phyloP scores from a whole-genome alignment of 1,284 basidiomycete genomes.

The Cryptococcus wingfieldii region DNA sequence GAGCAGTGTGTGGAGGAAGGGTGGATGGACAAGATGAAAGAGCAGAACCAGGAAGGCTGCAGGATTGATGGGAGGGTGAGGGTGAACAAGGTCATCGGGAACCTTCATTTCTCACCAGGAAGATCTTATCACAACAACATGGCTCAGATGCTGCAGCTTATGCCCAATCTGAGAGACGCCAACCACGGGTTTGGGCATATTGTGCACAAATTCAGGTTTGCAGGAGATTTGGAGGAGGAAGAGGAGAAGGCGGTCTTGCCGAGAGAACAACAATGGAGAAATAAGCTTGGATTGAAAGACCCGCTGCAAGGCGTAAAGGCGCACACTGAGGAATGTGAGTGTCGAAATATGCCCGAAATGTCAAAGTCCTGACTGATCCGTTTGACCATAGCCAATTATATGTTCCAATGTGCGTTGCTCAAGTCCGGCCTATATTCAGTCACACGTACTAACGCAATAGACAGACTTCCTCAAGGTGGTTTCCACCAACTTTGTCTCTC shows the following conservation, averaged over 20 bases:
- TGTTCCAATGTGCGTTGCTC: slow-evolving; percentile 64
- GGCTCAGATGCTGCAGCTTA: slow-evolving; percentile 83
- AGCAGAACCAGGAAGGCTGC: slow-evolving; percentile 91
- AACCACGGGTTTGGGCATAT: slow-evolving; percentile 93
- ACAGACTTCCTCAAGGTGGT: slow-evolving; percentile 94
- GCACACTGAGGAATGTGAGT: slow-evolving; percentile 57
- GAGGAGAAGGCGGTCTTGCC: slow-evolving; percentile 63
- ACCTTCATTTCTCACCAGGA: slow-evolving; percentile 78
- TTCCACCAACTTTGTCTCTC: slow-evolving; percentile 78
- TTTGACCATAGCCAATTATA: slow-evolving; percentile 61
- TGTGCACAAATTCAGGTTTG: slow-evolving; percentile 77
- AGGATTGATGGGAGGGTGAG: slow-evolving; percentile 84
- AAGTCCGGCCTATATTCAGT: background rate
- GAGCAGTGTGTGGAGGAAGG: slow-evolving; percentile 95
- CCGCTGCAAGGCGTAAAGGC: slow-evolving; percentile 71
- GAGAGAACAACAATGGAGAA: slow-evolving; percentile 62
- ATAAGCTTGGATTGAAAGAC: slow-evolving; percentile 68
- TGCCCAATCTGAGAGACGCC: slow-evolving; percentile 85
- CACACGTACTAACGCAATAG: background rate
- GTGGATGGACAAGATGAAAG: slow-evolving; percentile 89
- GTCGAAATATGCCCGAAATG: slow-evolving; percentile 7
- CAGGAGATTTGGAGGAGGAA: slow-evolving; percentile 56
- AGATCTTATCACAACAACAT: slow-evolving; percentile 85
- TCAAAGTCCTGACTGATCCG: background rate
- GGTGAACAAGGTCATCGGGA: slow-evolving; percentile 87